phyloP scores from a whole-genome alignment of 495 filamentous ascomycete species.

The Bombardia bombarda region DNA sequence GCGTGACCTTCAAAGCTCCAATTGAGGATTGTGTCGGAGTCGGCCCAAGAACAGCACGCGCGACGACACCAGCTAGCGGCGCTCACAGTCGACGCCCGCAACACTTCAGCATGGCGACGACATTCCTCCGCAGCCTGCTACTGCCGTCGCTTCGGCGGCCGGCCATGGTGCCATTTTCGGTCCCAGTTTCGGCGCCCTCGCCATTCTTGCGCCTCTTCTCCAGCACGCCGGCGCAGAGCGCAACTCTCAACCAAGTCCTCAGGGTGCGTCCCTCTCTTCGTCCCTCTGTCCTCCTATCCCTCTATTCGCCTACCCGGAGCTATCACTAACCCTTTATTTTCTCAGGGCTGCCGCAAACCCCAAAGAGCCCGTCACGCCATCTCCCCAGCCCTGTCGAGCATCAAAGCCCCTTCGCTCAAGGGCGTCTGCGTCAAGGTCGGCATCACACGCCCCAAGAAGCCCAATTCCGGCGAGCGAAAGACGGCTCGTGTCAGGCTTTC shows the following conservation, averaged over 20 bases:
- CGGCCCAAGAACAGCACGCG: slow-evolving; percentile 1
- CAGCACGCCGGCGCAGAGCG: slow-evolving; percentile 39
- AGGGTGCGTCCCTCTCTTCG: slow-evolving; percentile 29
- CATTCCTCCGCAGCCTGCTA: slow-evolving; percentile 20
- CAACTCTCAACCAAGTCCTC: slow-evolving; percentile 55
- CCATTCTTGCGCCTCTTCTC: slow-evolving; percentile 35
- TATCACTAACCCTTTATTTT: slow-evolving; percentile 3
- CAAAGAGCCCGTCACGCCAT: slow-evolving; percentile 73
- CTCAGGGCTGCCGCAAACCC: slow-evolving; percentile 63
- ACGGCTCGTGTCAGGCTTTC: slow-evolving; percentile 81
- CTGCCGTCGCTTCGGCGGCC: slow-evolving; percentile 19
- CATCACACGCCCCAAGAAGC: slow-evolving; percentile 94
- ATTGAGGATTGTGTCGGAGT: neutral
- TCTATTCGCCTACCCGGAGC: neutral
- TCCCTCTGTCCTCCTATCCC: neutral
- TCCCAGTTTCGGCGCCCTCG: neutral
- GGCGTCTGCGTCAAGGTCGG: slow-evolving; percentile 91
- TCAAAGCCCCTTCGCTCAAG: slow-evolving; percentile 72
- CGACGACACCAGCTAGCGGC: slow-evolving; percentile 5
- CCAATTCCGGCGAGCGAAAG: slow-evolving; percentile 93
- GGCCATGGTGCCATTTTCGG: neutral
- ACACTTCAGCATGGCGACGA: slow-evolving; percentile 16
- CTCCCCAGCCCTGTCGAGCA: slow-evolving; percentile 70
- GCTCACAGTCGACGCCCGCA: slow-evolving; percentile 4
- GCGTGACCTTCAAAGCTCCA: slow-evolving; percentile 18